Conservation (phyloP, 768 basidiomycete species). For the Clavulina sp. region DNA sequence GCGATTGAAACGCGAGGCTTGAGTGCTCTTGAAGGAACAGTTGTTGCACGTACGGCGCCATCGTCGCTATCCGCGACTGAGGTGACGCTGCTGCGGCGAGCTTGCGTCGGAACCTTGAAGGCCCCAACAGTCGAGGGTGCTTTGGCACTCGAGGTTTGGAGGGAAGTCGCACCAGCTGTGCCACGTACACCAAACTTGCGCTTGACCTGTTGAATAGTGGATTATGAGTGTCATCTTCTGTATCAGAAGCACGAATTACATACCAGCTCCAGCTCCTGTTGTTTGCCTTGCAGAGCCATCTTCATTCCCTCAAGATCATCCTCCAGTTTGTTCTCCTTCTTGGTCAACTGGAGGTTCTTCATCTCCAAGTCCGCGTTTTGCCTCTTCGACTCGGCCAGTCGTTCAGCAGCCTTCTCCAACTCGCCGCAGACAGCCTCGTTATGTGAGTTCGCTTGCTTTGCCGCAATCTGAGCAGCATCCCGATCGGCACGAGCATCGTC, state of each 20-base stretch:
- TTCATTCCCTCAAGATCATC: constrained; percentile 74
- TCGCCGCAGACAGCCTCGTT: constrained; percentile 34
- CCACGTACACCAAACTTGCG: not conserved
- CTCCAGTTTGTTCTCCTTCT: constrained; percentile 34
- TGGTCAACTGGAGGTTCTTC: constrained; percentile 52
- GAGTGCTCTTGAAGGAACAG: not conserved
- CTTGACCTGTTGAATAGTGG: not conserved
- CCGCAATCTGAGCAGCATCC: constrained; percentile 31
- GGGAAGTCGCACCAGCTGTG: not conserved
- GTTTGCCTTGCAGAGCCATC: constrained; percentile 84
- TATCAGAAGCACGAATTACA: constrained; percentile 14
- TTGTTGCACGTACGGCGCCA: not conserved
- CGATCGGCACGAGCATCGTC: constrained; percentile 32
- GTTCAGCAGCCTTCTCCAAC: constrained; percentile 37
- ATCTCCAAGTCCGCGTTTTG: constrained; percentile 77
- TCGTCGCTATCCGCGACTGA: not conserved
- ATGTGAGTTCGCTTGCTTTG: no score
- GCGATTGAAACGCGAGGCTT: not conserved
- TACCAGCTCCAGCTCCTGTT: constrained; percentile 84
- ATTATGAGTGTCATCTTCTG: not conserved
- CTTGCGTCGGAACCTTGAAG: not conserved
- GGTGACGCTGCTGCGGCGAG: not conserved
- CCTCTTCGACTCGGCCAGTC: constrained; percentile 54
- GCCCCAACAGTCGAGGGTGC: not conserved
- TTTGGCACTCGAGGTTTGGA: no score